Evolutionary conservation across 768 basidiomycete species (phyloP).

Genomic region (Mycena latifolia): DNA sequence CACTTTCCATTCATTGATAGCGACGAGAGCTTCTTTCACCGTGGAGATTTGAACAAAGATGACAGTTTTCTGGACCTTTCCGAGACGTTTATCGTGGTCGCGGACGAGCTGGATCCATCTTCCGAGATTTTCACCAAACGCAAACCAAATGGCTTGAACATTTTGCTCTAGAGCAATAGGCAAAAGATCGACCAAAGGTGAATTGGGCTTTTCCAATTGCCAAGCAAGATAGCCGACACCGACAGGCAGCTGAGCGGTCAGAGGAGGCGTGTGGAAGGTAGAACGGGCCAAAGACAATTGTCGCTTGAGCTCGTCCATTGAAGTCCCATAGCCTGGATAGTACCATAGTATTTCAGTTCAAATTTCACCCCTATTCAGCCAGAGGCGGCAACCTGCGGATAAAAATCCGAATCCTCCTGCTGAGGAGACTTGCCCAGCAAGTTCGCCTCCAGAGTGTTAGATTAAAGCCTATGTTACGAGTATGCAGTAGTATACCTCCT

Average conservation of each 20-base stretch:
- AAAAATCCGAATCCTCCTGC: slow-evolving; percentile 86
- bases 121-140: slow-evolving; percentile 71
- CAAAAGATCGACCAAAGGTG: slow-evolving; percentile 56
- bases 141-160: slow-evolving; percentile 80
- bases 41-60: slow-evolving; percentile 78
- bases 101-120: slow-evolving; percentile 75
- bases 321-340: slow-evolving; percentile 57
- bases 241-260: slow-evolving; percentile 62
- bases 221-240: slow-evolving; percentile 85
- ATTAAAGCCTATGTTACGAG: neutral
- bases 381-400: slow-evolving; percentile 61
- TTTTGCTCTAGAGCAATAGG: slow-evolving; percentile 63
- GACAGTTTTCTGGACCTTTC: slow-evolving; percentile 56
- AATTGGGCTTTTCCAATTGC: slow-evolving; percentile 68
- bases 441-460: slow-evolving; percentile 47
- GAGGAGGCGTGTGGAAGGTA: slow-evolving; percentile 48
- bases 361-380: slow-evolving; percentile 20
- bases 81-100: slow-evolving; percentile 59
- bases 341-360: slow-evolving; percentile 7
- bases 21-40: slow-evolving; percentile 68
- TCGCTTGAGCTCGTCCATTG: slow-evolving; percentile 55
- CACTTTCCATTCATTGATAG: slow-evolving; percentile 74
- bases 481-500: slow-evolving; percentile 59
- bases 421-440: slow-evolving; percentile 71
- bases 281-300: slow-evolving; percentile 69